A percentile compares a stretch with the other conserved stretches of the same genome.
Conservation (phyloP, 345 rosid genomes). For the Corchorus capsularis region DNA sequence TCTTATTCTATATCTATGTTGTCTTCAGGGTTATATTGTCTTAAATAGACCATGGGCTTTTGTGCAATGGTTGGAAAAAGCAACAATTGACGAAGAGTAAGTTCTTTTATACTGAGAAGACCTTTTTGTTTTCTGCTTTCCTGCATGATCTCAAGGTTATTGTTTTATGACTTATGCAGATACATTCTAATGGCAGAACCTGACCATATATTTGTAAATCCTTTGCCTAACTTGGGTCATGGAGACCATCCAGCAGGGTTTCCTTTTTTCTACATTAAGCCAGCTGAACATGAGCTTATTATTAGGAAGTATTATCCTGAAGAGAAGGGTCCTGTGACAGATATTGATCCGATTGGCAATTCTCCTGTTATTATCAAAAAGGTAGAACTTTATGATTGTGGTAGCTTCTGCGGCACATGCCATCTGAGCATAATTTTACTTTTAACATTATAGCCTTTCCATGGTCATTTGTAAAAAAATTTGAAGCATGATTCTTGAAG, state of each 20-base stretch:
- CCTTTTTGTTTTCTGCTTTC: slow-evolving; percentile 5
- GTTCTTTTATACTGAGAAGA: slow-evolving; percentile 6
- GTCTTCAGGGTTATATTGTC: slow-evolving; percentile 72
- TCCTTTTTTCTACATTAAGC: slow-evolving; percentile 81
- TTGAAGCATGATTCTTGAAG: not conserved
- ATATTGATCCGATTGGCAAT: slow-evolving; percentile 77
- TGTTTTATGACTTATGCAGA: slow-evolving; percentile 43
- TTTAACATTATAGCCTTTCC: not conserved
- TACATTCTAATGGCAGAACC: slow-evolving; percentile 87
- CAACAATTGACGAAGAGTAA: slow-evolving; percentile 44
- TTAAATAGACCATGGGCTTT: slow-evolving; percentile 86
- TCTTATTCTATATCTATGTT: slow-evolving; percentile 9
- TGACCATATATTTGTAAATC: slow-evolving; percentile 68
- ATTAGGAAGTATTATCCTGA: slow-evolving; percentile 68
- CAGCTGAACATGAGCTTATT: slow-evolving; percentile 46
- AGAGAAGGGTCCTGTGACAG: slow-evolving; percentile 65
- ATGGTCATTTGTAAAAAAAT: not conserved
- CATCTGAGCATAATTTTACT: slow-evolving; percentile 5
- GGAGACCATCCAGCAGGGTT: slow-evolving; percentile 62
- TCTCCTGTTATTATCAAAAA: slow-evolving; percentile 76
- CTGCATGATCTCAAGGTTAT: slow-evolving; percentile 24
- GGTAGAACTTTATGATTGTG: slow-evolving; percentile 35
- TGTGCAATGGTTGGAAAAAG: slow-evolving; percentile 79
- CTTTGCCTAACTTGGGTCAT: slow-evolving; percentile 72
- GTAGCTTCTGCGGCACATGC: not conserved